Percentiles rank a stretch among this genome's conserved stretches.
Evolutionary conservation across 257 asterid genomes (phyloP).

Genomic region (Solanum infundibuliforme): DNA sequence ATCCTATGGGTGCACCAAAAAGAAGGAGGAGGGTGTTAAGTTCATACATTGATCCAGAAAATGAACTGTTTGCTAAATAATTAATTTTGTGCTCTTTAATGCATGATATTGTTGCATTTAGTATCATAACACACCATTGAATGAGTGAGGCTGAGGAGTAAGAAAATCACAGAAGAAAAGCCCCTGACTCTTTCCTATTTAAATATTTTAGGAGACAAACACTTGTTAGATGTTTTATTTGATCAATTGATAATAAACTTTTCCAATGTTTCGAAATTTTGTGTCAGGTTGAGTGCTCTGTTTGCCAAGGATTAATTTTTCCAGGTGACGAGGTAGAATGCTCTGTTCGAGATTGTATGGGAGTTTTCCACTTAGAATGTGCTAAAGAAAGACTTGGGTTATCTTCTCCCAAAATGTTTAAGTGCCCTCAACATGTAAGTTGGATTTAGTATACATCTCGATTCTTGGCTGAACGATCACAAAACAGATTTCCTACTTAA

Average conservation of each 20-base stretch:
- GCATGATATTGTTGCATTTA: not conserved
- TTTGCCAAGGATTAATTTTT: slow-evolving; percentile 43
- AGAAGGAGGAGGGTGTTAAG: not conserved
- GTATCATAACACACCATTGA: not conserved
- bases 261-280: not conserved
- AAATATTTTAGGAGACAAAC: not conserved
- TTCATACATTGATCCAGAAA: not conserved
- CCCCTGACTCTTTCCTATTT: not conserved
- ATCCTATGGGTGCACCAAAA: not conserved
- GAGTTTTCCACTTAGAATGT: slow-evolving; percentile 57
- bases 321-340: slow-evolving; percentile 46
- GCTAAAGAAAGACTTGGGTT: slow-evolving; percentile 36
- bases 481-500: not conserved
- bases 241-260: not conserved
- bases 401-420: slow-evolving; percentile 52
- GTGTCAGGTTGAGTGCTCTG: slow-evolving; percentile 57
- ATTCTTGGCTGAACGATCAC: not conserved
- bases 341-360: slow-evolving; percentile 52
- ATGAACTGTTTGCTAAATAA: not conserved
- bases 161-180: not conserved
- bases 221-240: not conserved
- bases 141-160: not conserved
- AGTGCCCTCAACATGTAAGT: slow-evolving; percentile 95
- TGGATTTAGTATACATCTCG: not conserved
- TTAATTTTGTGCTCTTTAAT: not conserved